Conservation (phyloP, 495 filamentous ascomycete species). For the Tuber umbilicatum region DNA sequence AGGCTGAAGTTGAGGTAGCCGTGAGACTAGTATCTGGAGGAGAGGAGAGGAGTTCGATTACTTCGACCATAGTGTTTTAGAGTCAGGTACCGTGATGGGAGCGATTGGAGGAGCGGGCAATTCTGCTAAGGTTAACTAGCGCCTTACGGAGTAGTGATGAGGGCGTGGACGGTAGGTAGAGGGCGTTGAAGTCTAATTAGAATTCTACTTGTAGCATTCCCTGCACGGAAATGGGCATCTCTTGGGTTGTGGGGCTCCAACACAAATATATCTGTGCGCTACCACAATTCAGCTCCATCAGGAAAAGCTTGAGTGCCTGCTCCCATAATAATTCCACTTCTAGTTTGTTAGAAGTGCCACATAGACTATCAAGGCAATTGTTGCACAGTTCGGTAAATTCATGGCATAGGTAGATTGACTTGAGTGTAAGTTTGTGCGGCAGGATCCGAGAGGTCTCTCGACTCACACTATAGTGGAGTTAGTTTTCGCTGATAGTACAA, state of each 20-base stretch:
- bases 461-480: background rate
- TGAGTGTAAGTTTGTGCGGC: background rate
- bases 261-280: background rate
- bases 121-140: background rate
- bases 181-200: background rate
- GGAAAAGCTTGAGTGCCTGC: background rate
- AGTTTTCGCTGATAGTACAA: background rate
- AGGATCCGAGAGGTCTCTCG: background rate
- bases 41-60: background rate
- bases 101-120: background rate
- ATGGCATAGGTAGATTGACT: background rate
- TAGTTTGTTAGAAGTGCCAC: background rate
- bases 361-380: background rate
- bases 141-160: background rate
- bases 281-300: background rate
- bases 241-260: background rate
- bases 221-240: background rate
- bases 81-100: background rate
- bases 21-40: background rate
- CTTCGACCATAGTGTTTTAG: background rate
- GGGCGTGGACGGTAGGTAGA: background rate
- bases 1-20: background rate
- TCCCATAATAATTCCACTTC: background rate
- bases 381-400: background rate
- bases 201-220: background rate